Evolutionary conservation across 208 protist genomes (phyloP), one percentile per base, ranked within the genome.

Genomic region (Leishmania braziliensis): DNA sequence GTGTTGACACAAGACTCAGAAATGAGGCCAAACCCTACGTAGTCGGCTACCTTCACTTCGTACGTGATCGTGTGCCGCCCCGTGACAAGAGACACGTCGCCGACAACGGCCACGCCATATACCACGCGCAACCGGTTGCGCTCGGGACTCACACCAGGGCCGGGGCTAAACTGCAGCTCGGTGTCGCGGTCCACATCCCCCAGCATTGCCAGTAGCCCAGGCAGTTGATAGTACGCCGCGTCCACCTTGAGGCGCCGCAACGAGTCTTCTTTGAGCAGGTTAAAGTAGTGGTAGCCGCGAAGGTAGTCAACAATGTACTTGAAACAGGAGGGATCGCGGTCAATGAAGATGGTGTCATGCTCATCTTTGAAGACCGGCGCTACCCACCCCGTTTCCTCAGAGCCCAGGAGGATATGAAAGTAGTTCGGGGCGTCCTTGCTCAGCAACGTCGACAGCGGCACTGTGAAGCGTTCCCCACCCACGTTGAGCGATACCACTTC

Each of bases 1-100:
- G 85, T 87, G 69, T 83, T 91, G 48, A 91, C 81, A 79, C 94
- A 98, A 1, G 88, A 87, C 66, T 97, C 91, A 0, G 94, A 97
- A 58, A 97, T 89, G 65, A 98, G 84, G 53, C 95, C 95, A 54
- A 98, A 88, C n/a, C 95, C 95, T 16, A 97, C 90, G 85, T 98
- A 98, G 36, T 97, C 94, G 43, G 87, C 88, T 58, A 85, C 80
- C 51, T 92, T 65, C 16, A 98, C 83, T 68, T 97, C 85, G 82
- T 95, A 97, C 29, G 90, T 95, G 73, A 98, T 97, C 77, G 77
- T 78, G 83, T 98, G 93, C 36, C 86, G 76, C 29, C 95, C 95
- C 8, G 93, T 93, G 39, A 97, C 89, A 29, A 98, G 87, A 80
- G 91, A 91, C 14, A 84, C 77, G 33, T 96, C 86, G 48, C 93